Evolutionary conservation across 1,284 basidiomycete species (phyloP).

Genomic region (Ceratobasidium sp.): DNA sequence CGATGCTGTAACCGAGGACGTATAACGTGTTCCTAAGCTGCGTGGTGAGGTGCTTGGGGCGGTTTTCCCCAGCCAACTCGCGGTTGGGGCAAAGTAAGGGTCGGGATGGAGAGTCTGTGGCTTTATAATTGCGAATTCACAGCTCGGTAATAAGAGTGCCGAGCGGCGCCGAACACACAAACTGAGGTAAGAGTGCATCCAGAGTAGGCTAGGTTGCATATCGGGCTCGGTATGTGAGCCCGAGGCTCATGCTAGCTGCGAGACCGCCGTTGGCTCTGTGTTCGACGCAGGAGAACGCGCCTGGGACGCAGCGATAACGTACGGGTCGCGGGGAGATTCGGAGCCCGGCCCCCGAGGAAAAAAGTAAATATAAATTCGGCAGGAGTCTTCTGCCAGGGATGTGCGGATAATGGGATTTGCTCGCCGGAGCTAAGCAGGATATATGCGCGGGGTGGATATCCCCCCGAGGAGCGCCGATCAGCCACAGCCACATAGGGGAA

Average conservation of each 20-base stretch:
- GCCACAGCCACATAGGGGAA: conserved; percentile 29
- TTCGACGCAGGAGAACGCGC: neutral
- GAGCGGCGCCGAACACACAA: conserved; percentile 12
- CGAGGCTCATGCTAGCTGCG: conserved; percentile 10
- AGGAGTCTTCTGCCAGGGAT: neutral
- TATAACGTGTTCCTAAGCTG: neutral
- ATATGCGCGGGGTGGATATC: neutral
- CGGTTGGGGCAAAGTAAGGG: conserved; percentile 32
- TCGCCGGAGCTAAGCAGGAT: neutral
- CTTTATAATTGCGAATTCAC: conserved; percentile 19
- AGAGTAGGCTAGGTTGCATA: no score
- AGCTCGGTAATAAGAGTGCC: conserved; percentile 3
- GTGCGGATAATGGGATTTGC: neutral
- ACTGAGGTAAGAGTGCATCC: conserved; percentile 13
- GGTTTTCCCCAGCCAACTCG: conserved; percentile 6
- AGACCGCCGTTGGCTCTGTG: neutral
- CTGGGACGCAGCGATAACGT: neutral
- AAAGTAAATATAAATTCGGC: neutral
- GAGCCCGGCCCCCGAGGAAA: neutral
- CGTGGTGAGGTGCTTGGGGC: conserved; percentile 18
- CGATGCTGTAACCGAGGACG: conserved; percentile 10
- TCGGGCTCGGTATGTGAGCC: neutral
- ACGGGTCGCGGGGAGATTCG: neutral
- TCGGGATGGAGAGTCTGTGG: neutral
- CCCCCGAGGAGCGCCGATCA: conserved; percentile 2